A percentile compares a stretch with the other conserved stretches of the same genome.
Evolutionary conservation across 352 stramenopile genomes (phyloP).

Genomic region (Hyaloperonospora brassicae): DNA sequence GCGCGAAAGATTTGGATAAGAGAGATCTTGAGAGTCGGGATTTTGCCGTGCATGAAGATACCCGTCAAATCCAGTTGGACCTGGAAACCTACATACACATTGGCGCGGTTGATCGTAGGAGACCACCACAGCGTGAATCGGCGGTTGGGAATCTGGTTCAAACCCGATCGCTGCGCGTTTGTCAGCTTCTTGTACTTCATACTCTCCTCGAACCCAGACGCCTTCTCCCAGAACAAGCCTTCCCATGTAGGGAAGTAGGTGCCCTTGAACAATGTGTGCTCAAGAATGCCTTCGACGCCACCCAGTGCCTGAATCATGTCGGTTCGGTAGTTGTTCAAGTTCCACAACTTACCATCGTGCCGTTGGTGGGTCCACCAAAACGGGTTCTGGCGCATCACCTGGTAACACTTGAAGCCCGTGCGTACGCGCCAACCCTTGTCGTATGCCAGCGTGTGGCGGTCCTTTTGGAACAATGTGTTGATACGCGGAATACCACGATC

Average conservation of each 20-base stretch:
- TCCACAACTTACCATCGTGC: constrained; percentile 99
- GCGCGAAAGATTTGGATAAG: constrained; percentile 96
- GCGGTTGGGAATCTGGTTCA: constrained; percentile 99
- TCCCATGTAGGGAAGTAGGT: constrained; percentile 99
- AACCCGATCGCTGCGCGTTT: constrained; percentile 97
- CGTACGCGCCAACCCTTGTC: constrained; percentile 99
- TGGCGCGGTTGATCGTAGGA: constrained; percentile 99
- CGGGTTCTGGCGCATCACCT: constrained; percentile 95
- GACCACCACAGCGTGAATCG: constrained; percentile 99
- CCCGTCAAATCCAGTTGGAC: constrained; percentile 99
- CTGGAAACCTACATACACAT: constrained; percentile 99
- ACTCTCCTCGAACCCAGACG: constrained; percentile 89
- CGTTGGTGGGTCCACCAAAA: constrained; percentile 99
- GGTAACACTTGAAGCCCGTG: constrained; percentile 99
- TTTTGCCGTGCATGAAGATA: constrained; percentile 99
- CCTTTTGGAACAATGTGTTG: constrained; percentile 95
- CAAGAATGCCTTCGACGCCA: constrained; percentile 98
- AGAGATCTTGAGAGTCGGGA: constrained; percentile 99
- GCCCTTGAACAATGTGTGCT: constrained; percentile 99
- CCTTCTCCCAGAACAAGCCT: constrained; percentile 99
- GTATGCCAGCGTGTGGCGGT: constrained; percentile 99
- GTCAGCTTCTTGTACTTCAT: constrained; percentile 99
- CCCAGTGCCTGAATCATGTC: constrained; percentile 99
- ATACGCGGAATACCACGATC: constrained; percentile 97
- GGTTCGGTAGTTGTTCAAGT: constrained; percentile 99